These are phyloP conservation scores for Heliamphora pulchella DNA, from an alignment of 179 eudicot species.

Conservation along the genomic window DNA sequence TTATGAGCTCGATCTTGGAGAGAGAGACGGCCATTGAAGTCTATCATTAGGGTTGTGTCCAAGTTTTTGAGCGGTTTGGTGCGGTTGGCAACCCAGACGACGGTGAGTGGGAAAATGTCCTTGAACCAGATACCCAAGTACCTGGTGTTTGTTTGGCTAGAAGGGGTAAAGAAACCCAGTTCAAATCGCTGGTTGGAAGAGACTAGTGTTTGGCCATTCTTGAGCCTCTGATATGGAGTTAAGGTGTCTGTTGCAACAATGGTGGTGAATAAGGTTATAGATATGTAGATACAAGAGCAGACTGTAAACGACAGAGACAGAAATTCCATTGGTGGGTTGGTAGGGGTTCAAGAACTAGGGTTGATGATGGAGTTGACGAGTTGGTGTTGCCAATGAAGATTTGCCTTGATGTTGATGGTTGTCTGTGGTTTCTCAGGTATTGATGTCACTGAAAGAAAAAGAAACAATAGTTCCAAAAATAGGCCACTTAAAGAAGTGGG, in stretches of 20 bases:
- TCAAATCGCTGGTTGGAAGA: constrained; percentile 14
- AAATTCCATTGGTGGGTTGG: neutral
- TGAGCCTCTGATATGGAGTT: constrained; percentile 11
- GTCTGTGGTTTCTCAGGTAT: constrained; percentile 10
- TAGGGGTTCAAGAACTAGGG: too few species aligned
- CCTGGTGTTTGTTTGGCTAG: neutral
- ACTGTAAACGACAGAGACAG: constrained; percentile 1
- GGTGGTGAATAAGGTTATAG: neutral
- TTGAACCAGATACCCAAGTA: constrained; percentile 17
- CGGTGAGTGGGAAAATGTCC: constrained; percentile 1
- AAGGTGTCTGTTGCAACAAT: constrained; percentile 8
- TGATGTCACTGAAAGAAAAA: neutral
- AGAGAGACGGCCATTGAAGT: constrained; percentile 7
- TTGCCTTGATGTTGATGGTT: constrained; percentile 7
- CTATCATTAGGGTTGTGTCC: neutral
- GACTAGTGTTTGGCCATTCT: constrained; percentile 15
- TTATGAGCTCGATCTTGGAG: neutral
- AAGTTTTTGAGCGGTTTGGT: constrained; percentile 8
- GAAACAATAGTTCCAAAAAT: neutral
- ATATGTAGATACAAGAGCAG: neutral
- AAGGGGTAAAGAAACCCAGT: constrained; percentile 18
- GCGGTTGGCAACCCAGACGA: constrained; percentile 20
- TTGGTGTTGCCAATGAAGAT: neutral
- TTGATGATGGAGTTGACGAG: too few species aligned
- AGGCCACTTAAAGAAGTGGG: neutral